Conservation (phyloP, 805 yeast genomes). For the Kodamaea hsintzibuensis region DNA sequence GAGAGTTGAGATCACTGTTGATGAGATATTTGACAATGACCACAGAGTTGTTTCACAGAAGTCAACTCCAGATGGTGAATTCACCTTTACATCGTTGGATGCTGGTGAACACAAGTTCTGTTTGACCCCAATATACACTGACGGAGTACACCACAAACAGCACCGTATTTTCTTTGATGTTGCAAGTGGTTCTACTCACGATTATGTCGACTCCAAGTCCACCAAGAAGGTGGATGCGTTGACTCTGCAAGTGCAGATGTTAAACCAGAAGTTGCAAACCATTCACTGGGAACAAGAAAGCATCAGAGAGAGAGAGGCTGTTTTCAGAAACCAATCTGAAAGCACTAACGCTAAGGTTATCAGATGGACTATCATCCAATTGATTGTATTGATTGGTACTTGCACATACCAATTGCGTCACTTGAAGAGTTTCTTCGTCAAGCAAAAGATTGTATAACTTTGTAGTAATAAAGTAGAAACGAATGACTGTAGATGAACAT, state of each 20-base stretch:
- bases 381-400: constrained; percentile 63
- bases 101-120: constrained; percentile 87
- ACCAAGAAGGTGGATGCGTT: constrained; percentile 54
- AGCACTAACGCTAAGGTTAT: constrained; percentile 70
- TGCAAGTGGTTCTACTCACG: constrained; percentile 62
- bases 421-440: constrained; percentile 78
- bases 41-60: constrained; percentile 75
- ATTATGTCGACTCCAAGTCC: constrained; percentile 61
- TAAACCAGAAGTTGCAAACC: constrained; percentile 57
- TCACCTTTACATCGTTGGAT: constrained; percentile 79
- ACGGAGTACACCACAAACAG: constrained; percentile 62
- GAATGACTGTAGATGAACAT: neutral
- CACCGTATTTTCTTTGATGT: constrained; percentile 77
- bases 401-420: constrained; percentile 78
- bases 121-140: constrained; percentile 59
- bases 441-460: constrained; percentile 77
- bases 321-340: constrained; percentile 78
- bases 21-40: constrained; percentile 74
- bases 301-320: constrained; percentile 75
- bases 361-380: constrained; percentile 72
- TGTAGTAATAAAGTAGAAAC: neutral
- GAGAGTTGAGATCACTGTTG: constrained; percentile 67
- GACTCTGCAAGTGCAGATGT: constrained; percentile 54
- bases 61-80: constrained; percentile 60
- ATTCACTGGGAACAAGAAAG: constrained; percentile 65